Conservation (phyloP, 225 moss, liverwort and hornwort genomes). For the Thuidium tamariscinum region DNA sequence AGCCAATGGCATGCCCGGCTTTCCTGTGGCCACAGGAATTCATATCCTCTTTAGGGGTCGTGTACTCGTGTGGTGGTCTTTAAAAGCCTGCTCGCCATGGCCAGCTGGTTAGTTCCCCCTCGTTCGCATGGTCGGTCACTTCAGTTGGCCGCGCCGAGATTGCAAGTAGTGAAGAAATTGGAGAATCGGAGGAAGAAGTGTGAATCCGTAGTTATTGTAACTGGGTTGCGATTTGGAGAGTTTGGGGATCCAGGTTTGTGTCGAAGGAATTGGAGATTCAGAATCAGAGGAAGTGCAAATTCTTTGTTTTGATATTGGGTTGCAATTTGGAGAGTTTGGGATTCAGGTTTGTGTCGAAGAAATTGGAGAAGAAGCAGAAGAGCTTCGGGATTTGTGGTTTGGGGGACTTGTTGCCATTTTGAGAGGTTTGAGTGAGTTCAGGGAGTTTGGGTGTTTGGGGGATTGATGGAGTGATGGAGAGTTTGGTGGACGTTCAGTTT, state of each 20-base stretch:
- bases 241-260: too few relatives aligned
- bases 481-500: not conserved
- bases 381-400: not conserved
- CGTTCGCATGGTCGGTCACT: not conserved
- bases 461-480: not conserved
- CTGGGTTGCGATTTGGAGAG: too few relatives aligned
- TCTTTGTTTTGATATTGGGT: not conserved
- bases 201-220: too few relatives aligned
- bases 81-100: not conserved
- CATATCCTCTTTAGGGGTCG: slow-evolving; percentile 11
- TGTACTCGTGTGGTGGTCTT: slow-evolving; percentile 5
- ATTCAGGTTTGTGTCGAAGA: not conserved
- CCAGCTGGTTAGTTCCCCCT: not conserved
- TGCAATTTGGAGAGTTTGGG: not conserved
- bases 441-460: not conserved
- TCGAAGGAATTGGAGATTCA: too few relatives aligned
- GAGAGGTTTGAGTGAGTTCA: not conserved
- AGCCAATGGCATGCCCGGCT: not conserved
- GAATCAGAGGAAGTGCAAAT: not conserved
- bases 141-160: not conserved
- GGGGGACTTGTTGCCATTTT: not conserved
- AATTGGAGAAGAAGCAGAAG: not conserved
- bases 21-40: slow-evolving; percentile 9
- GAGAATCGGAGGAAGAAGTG: not conserved
- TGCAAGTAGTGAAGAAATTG: not conserved